Evolutionary conservation across 2,329 filamentous ascomycete genomes (phyloP).

Genomic region (Diaporthe amygdali): DNA sequence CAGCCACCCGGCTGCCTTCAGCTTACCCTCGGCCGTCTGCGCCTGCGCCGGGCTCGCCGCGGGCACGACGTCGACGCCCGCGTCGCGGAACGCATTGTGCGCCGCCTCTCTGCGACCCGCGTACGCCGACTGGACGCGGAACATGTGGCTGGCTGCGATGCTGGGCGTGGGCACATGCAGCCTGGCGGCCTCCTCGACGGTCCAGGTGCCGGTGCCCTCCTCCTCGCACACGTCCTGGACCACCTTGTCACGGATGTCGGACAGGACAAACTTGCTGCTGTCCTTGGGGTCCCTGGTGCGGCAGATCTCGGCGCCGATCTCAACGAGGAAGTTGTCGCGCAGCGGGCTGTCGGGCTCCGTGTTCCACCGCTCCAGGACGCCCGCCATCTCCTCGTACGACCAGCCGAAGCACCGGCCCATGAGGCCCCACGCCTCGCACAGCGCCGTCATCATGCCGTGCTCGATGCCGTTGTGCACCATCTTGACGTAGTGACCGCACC

Average conservation of each 20-base stretch:
- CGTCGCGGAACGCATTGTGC: constrained; percentile 56
- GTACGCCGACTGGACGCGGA: constrained; percentile 68
- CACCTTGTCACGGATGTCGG: constrained; percentile 71
- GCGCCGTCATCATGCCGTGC: constrained; percentile 70
- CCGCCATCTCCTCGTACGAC: constrained; percentile 63
- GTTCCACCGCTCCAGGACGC: constrained; percentile 67
- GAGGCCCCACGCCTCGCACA: constrained; percentile 70
- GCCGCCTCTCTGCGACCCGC: constrained; percentile 58
- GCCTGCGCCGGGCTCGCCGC: constrained; percentile 21
- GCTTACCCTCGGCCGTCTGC: constrained; percentile 41
- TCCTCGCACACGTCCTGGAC: constrained; percentile 71
- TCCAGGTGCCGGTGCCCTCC: constrained; percentile 73
- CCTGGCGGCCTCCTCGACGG: constrained; percentile 63
- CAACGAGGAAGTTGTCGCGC: constrained; percentile 63
- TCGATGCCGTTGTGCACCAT: constrained; percentile 81
- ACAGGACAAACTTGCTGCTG: constrained; percentile 55
- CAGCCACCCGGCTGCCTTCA: constrained; percentile 57
- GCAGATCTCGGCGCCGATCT: constrained; percentile 67
- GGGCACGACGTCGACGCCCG: constrained; percentile 37
- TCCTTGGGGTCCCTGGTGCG: constrained; percentile 47
- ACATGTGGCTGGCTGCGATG: constrained; percentile 65
- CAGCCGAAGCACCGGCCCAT: constrained; percentile 64
- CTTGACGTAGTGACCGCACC: constrained; percentile 75
- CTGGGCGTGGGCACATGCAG: constrained; percentile 70
- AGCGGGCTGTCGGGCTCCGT: constrained; percentile 54